Evolutionary conservation across 1,284 basidiomycete genomes (phyloP).

Genomic region (Ustilago curta): DNA sequence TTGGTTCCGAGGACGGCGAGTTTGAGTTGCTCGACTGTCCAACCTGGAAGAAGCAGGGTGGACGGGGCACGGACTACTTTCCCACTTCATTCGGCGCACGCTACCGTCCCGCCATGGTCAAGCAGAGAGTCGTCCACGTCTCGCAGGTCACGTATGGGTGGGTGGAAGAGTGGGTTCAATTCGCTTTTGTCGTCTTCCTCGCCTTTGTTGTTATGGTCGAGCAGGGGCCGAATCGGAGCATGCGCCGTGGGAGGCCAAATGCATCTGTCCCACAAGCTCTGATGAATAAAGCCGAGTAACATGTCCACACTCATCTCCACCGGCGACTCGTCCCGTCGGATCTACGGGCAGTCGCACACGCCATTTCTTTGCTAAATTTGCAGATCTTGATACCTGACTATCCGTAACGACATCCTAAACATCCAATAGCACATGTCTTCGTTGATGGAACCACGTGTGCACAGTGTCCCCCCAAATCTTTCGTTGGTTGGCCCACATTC

Average conservation of each 20-base stretch:
- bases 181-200: conserved; percentile 58
- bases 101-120: conserved; percentile 57
- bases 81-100: conserved; percentile 54
- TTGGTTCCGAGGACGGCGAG: conserved; percentile 40
- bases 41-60: conserved; percentile 46
- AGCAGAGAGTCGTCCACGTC: conserved; percentile 48
- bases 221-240: conserved; percentile 35
- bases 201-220: conserved; percentile 59
- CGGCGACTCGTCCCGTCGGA: neutral
- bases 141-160: conserved; percentile 54
- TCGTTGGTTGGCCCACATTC: neutral
- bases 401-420: no score
- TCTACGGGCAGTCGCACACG: neutral
- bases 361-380: neutral
- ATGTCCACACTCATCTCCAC: neutral
- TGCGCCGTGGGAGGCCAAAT: conserved; percentile 14
- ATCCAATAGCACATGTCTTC: no score
- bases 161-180: conserved; percentile 59
- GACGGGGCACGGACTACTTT: conserved; percentile 58
- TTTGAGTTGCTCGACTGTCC: conserved; percentile 57
- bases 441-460: no score
- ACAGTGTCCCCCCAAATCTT: neutral
- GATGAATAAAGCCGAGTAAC: conserved; percentile 19
- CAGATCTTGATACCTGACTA: no score
- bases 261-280: conserved; percentile 9